Evolutionary conservation across 169 alveolate species (phyloP).

Genomic region (Babesia divergens): DNA sequence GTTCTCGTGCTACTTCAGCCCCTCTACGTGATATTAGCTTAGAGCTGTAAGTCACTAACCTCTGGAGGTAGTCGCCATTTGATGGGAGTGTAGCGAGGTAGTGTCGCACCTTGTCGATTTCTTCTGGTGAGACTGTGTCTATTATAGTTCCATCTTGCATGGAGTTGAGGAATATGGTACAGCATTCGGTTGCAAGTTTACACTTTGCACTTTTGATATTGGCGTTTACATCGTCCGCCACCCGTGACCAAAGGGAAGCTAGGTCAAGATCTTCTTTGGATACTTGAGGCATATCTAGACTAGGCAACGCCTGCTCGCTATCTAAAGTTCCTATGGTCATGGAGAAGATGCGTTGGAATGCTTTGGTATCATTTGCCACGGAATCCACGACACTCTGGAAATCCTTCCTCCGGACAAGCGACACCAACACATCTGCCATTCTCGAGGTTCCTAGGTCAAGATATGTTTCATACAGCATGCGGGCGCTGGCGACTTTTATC

Average conservation of each 20-base stretch:
- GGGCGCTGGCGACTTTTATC: neutral
- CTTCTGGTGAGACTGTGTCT: neutral
- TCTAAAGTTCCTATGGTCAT: neutral
- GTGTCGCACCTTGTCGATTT: neutral
- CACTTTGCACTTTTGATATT: conserved; percentile 2
- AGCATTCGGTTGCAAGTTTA: conserved; percentile 58
- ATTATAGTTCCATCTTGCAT: conserved; percentile 27
- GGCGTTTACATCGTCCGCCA: conserved; percentile 30
- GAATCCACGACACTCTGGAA: neutral
- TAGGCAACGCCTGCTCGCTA: neutral
- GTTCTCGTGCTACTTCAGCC: conserved; percentile 19
- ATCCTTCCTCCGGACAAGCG: conserved; percentile 4
- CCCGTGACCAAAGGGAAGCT: conserved; percentile 41
- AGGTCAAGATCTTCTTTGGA: neutral
- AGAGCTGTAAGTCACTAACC: neutral
- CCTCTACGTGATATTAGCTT: neutral
- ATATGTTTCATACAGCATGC: conserved; percentile 28
- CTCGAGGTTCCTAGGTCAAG: conserved; percentile 4
- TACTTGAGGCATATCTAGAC: too few species aligned
- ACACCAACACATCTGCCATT: conserved; percentile 2
- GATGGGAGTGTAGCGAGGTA: neutral
- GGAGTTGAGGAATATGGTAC: conserved; percentile 51
- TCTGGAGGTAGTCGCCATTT: neutral
- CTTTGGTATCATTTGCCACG: neutral
- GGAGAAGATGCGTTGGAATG: neutral